Conservation (phyloP, 1,284 basidiomycete species). For the Trichosporon inkin region DNA sequence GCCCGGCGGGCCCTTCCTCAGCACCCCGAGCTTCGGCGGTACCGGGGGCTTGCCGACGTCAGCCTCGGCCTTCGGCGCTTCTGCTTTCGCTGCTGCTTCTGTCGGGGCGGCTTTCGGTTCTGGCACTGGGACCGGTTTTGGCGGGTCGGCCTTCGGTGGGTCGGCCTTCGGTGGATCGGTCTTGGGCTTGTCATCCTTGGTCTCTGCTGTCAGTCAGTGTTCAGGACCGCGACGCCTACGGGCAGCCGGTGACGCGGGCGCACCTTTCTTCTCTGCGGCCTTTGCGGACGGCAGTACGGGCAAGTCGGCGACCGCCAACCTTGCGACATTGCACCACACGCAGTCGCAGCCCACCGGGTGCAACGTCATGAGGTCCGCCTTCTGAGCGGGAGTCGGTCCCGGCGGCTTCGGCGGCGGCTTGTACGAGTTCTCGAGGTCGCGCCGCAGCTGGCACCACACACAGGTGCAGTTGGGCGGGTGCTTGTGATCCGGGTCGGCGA, state of each 20-base stretch:
- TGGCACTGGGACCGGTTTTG: neutral
- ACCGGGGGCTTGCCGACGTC: neutral
- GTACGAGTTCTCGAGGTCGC: neutral
- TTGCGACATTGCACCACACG: neutral
- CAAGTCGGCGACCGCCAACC: neutral
- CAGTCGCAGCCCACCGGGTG: neutral
- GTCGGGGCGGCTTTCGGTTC: neutral
- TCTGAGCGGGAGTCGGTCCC: neutral
- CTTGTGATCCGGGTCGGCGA: no score
- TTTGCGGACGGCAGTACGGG: no score
- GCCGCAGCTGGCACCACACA: neutral
- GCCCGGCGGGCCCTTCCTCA: neutral
- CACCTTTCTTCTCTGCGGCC: neutral
- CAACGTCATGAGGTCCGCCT: neutral
- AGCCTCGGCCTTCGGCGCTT: neutral
- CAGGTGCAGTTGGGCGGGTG: slow-evolving; percentile 1
- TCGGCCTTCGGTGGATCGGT: neutral
- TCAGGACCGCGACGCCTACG: neutral
- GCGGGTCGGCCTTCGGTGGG: neutral
- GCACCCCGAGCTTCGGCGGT: neutral
- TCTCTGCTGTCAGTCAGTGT: neutral
- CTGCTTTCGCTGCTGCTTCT: neutral
- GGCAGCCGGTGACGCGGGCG: neutral
- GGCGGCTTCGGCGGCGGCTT: neutral
- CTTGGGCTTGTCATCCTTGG: neutral